Base-by-base conservation (phyloP, 352 stramenopile species). In the Globisporangium irregulare region DNA sequence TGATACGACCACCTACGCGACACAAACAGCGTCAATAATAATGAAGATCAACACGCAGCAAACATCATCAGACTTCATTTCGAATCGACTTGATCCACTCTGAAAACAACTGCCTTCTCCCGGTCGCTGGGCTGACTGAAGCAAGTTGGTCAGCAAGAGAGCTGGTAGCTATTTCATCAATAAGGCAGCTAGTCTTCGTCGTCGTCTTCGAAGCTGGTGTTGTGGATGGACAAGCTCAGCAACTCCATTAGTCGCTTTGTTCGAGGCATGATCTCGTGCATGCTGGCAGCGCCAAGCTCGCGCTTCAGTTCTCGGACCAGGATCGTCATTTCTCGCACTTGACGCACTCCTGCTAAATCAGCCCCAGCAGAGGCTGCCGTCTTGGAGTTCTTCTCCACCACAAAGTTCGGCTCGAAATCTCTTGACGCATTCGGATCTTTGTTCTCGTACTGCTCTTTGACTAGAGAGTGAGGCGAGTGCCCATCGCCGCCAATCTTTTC, bases 191-290 rank as follows among this genome's bases (percentile, higher is more conserved):
- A 48, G 4, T 48, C 41, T 61, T 18, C 38, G 29, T 73, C 46
- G 2, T 74, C 68, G 2, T 76, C 67, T 8, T 79, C 59, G 5
- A 54, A 59, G 34, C 60, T 73, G 5, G 55, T 63, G 46, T 73
- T 64, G 56, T 92, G 80, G 59, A 92, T 87, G 0, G 87, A 93
- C 25, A 92, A 38, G 67, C 85, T 92, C 56, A 93, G 64, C 41
- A 95, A 68, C 69, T 95, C 85, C 85, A 95, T 95, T 62, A 95
- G 72, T 2, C 85, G 79, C 59, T 89, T 84, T 8, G 84, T 92
- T 46, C 87, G 82, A 2, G 87, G 85, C 2, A 95, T 60, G 48
- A 95, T 92, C 55, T 95, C 85, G 2, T 93, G 70, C 63, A 89
- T 89, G 25, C 82, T 84, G 2, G 79, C 71, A 27, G 87, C 87